Evolutionary conservation across 78 protist species (phyloP), one percentile per base, ranked within the genome.

Genomic region (Dictyostelium intermedium): DNA sequence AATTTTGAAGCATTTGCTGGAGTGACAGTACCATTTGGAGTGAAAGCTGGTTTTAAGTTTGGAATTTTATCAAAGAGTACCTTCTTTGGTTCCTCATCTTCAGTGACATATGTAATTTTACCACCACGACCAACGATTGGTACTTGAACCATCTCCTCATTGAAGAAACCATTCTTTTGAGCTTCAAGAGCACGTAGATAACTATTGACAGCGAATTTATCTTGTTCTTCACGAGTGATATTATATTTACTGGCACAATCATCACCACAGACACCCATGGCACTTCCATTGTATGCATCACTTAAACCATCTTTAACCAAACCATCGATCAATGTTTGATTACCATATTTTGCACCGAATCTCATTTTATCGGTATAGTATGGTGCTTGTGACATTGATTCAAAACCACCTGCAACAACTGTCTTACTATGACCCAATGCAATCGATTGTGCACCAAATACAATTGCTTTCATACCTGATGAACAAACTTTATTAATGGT

Each of bases 401-500:
- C 99, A 96, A 99, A 97, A 18, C 99, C 99, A 53, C 99, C 99
- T 25, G 98, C 97, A 43, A 98, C 94, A 20, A 97, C 91, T 9
- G 94, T 82, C 25, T 97, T 91, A 20, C 79, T 35, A 27, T 93
- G 89, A 13, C 99, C 99, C 4, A 98, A 96, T 27, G 30, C 13
- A 35, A 99, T 96, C 9, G 92, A 81, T 84, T 97, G 99, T 0
- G 99, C 97, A 13, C 97, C 99, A 13, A 97, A 53, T 95, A 91
- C 94, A n/a, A 98, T 72, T 7, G 99, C 61, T 97, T 99, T 99
- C 98, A 98, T 97, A 41, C 99, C 99, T 1, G 99, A 97, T 13
- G 99, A 96, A 96, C 99, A 99, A 18, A 99, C 99, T 82, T 96
- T 96, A 92, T 96, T 96, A 30, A 96, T 63, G 50, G 94, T 95